Conservation (phyloP, 2,329 filamentous ascomycete species). For the Colletotrichum sp. region DNA sequence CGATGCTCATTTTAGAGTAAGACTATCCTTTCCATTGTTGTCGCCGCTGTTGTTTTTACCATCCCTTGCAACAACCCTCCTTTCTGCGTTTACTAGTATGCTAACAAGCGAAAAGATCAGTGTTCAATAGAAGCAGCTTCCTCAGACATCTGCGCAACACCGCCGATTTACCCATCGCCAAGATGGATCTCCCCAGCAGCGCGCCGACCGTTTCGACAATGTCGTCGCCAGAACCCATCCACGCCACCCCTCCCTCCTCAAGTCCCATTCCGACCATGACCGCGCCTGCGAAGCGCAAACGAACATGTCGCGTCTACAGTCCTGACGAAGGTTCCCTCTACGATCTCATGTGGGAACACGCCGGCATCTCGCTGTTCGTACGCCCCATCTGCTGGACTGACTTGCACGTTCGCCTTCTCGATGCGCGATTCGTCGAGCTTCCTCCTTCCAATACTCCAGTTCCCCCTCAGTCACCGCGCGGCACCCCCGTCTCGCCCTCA, state of each 20-base stretch:
- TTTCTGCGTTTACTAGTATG: neutral
- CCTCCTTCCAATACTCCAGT: constrained; percentile 45
- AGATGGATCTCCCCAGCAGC: constrained; percentile 17
- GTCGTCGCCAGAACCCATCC: constrained; percentile 8
- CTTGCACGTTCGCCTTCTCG: constrained; percentile 51
- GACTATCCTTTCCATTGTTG: constrained; percentile 13
- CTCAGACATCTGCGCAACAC: constrained; percentile 32
- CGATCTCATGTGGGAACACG: constrained; percentile 54
- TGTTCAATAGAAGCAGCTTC: constrained; percentile 31
- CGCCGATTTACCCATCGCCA: constrained; percentile 24
- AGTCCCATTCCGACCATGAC: neutral
- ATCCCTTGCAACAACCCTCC: neutral
- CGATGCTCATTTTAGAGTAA: constrained; percentile 34
- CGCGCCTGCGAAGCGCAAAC: constrained; percentile 25
- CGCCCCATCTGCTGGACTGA: constrained; percentile 63
- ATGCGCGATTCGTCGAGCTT: constrained; percentile 48
- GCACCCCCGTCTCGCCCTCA: constrained; percentile 37
- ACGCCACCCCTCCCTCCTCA: constrained; percentile 7
- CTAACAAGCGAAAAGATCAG: neutral
- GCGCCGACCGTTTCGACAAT: constrained; percentile 4
- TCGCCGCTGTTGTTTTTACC: neutral
- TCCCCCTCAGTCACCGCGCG: constrained; percentile 32
- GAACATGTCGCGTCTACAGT: constrained; percentile 35
- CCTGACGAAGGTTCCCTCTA: constrained; percentile 56
- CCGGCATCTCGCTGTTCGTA: constrained; percentile 52